Conservation (phyloP, 768 basidiomycete genomes). For the Boletales sp. region DNA sequence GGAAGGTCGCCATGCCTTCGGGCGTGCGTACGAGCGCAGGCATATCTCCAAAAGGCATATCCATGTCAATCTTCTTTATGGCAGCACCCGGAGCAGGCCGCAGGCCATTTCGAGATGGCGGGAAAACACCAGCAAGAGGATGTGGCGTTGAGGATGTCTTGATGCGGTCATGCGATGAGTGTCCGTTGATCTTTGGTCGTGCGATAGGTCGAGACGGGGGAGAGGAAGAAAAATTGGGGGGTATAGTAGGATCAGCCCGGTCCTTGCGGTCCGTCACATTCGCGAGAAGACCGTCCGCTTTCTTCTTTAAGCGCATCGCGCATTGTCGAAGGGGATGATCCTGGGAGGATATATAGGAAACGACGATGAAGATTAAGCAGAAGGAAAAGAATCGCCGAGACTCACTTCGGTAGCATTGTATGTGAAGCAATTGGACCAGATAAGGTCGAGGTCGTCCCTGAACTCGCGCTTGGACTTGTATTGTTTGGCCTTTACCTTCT, state of each 20-base stretch:
- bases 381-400: conserved; percentile 11
- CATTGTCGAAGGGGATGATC: conserved; percentile 84
- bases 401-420: conserved; percentile 90
- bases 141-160: conserved; percentile 23
- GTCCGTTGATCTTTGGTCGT: conserved; percentile 45
- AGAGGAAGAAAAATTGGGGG: conserved; percentile 39
- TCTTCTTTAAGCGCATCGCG: conserved; percentile 74
- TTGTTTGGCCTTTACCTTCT: conserved; percentile 86
- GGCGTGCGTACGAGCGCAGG: conserved; percentile 68
- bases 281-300: conserved; percentile 81
- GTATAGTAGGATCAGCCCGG: conserved; percentile 66
- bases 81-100: conserved; percentile 8
- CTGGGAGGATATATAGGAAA: conserved; percentile 35
- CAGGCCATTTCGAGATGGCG: conserved; percentile 17
- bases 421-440: conserved; percentile 92
- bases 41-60: conserved; percentile 59
- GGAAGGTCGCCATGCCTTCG: conserved; percentile 69
- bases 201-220: conserved; percentile 25
- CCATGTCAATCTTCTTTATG: conserved; percentile 25
- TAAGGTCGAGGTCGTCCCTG: conserved; percentile 89
- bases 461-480: conserved; percentile 96
- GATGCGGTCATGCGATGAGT: conserved; percentile 22
- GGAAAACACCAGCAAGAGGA: background rate
- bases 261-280: conserved; percentile 90
- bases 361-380: background rate